Conservation (phyloP, 352 stramenopile genomes). For the Pythium phragmiticola region DNA sequence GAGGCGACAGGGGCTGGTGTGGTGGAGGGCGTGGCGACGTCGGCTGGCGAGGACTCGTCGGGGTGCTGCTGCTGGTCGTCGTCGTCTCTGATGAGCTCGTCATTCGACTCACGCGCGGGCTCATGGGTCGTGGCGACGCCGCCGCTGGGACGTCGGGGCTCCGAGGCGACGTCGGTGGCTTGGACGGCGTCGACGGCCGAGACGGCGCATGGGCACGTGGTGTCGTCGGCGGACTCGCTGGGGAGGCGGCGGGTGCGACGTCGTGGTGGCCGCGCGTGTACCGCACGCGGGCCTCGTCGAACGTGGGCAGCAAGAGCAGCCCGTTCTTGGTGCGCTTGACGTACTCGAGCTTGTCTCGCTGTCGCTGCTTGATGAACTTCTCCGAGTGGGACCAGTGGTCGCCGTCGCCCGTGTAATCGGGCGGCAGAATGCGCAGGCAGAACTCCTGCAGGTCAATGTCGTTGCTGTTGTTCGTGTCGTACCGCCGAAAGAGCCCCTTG, state of each 20-base stretch:
- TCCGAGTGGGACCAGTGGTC: slow-evolving; percentile 75
- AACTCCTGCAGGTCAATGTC: slow-evolving; percentile 86
- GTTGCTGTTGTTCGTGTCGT: slow-evolving; percentile 72
- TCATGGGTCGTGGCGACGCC: slow-evolving; percentile 10
- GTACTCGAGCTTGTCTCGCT: slow-evolving; percentile 54
- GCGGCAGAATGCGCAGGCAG: slow-evolving; percentile 69
- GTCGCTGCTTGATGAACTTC: slow-evolving; percentile 48
- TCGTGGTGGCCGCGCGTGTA: slow-evolving; percentile 54
- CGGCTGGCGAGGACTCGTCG: background rate
- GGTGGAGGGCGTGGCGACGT: background rate
- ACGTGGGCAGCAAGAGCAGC: slow-evolving; percentile 57
- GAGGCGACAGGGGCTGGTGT: slow-evolving; percentile 9
- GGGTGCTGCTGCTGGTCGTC: background rate
- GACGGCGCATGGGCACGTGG: slow-evolving; percentile 8
- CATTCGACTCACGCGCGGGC: slow-evolving; percentile 12
- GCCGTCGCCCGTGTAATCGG: slow-evolving; percentile 77
- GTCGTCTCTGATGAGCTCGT: slow-evolving; percentile 4
- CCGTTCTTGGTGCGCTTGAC: slow-evolving; percentile 66
- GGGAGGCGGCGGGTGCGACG: background rate
- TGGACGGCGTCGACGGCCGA: slow-evolving; percentile 2
- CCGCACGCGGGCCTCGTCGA: slow-evolving; percentile 44
- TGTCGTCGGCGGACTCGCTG: slow-evolving; percentile 11
- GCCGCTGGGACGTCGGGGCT: background rate
- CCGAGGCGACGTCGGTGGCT: background rate
- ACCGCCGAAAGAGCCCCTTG: slow-evolving; percentile 62